These are phyloP conservation scores for Perilla frutescens DNA, from an alignment of 257 asterid species.

Conservation along the genomic window DNA sequence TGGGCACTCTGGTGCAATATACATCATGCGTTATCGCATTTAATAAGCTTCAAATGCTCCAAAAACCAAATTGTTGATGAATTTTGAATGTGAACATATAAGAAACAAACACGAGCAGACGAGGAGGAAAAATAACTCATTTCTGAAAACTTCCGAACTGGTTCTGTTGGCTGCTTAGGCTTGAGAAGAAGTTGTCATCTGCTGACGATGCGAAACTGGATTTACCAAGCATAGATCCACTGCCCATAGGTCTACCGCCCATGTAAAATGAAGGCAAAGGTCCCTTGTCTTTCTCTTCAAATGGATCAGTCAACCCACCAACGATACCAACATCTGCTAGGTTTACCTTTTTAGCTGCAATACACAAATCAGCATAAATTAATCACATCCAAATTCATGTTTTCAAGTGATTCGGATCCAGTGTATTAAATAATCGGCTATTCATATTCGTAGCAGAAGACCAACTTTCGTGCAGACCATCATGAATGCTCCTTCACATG, in stretches of 20 bases:
- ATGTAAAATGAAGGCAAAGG: constrained; percentile 58
- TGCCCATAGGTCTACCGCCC: constrained; percentile 66
- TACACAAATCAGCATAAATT: constrained; percentile 12
- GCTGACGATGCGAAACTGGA: constrained; percentile 56
- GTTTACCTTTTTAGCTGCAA: constrained; percentile 84
- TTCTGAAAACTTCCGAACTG: constrained; percentile 76
- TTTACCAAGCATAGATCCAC: constrained; percentile 60
- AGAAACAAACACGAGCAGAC: constrained; percentile 5
- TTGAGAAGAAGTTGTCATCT: constrained; percentile 71
- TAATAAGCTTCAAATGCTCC: constrained; percentile 32
- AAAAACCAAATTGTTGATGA: constrained; percentile 29
- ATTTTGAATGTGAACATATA: constrained; percentile 31
- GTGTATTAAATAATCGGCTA: too few relatives aligned
- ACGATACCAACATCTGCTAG: constrained; percentile 82
- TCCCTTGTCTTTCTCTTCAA: constrained; percentile 70
- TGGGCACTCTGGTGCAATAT: constrained; percentile 18
- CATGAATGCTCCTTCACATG: too few relatives aligned
- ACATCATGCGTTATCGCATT: neutral
- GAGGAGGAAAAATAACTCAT: constrained; percentile 38
- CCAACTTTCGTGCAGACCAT: too few relatives aligned
- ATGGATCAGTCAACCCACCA: constrained; percentile 66
- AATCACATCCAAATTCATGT: too few relatives aligned
- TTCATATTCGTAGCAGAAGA: too few relatives aligned
- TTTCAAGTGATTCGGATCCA: too few relatives aligned
- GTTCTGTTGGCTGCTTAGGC: constrained; percentile 63